Conservation (phyloP, 192 early-diverging fungal genomes). For the Umbelopsis isabellina region DNA sequence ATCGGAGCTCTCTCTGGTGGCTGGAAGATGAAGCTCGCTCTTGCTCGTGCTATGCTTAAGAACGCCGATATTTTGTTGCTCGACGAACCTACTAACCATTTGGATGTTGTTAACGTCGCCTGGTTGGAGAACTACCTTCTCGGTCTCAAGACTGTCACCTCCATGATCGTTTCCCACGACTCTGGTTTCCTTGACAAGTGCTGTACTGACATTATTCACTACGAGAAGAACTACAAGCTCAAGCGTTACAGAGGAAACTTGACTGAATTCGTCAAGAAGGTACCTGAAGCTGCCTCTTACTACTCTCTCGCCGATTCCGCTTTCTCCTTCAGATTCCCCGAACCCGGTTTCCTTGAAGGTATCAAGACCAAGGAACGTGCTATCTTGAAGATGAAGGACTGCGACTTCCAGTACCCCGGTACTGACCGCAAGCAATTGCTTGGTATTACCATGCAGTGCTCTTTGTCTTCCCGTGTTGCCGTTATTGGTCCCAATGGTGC, state of each 20-base stretch:
- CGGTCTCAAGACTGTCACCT: slow-evolving; percentile 73
- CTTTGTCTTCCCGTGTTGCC: slow-evolving; percentile 78
- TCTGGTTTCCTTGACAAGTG: slow-evolving; percentile 80
- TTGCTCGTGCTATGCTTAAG: slow-evolving; percentile 84
- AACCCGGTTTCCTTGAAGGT: slow-evolving; percentile 73
- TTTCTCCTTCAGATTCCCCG: slow-evolving; percentile 73
- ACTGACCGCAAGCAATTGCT: slow-evolving; percentile 59
- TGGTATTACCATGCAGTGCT: slow-evolving; percentile 66
- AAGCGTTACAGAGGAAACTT: slow-evolving; percentile 81
- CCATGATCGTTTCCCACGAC: slow-evolving; percentile 88
- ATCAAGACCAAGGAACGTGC: slow-evolving; percentile 77
- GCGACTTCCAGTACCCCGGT: slow-evolving; percentile 73
- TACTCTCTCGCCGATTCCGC: slow-evolving; percentile 68
- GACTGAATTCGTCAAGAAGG: slow-evolving; percentile 77
- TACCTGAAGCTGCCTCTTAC: slow-evolving; percentile 77
- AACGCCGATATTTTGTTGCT: slow-evolving; percentile 84
- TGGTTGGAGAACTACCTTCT: slow-evolving; percentile 74
- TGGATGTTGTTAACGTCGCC: slow-evolving; percentile 68
- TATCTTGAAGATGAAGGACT: slow-evolving; percentile 76
- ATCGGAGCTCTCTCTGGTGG: slow-evolving; percentile 84
- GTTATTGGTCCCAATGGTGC: slow-evolving; percentile 79
- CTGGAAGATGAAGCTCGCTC: slow-evolving; percentile 90
- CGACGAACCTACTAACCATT: slow-evolving; percentile 88
- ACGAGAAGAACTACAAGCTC: slow-evolving; percentile 77
- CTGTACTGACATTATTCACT: slow-evolving; percentile 85